phyloP scores from a whole-genome alignment of 306 rosid genomes.

The Begonia masoniana region DNA sequence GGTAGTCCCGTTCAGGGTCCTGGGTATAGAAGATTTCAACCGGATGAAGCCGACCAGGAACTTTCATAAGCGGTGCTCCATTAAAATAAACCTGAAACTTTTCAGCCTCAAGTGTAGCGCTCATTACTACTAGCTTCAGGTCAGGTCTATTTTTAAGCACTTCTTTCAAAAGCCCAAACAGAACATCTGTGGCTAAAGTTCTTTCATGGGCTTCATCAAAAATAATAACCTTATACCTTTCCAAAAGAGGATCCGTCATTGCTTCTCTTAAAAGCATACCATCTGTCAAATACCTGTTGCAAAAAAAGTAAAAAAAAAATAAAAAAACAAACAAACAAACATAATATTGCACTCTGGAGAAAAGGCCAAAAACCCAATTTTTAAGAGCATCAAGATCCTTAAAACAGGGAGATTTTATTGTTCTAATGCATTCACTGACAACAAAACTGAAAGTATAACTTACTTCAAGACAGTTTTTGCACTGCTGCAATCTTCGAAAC shows the following conservation, averaged over 20 bases:
- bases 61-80: constrained; percentile 95
- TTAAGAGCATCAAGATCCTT: too few species aligned
- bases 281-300: constrained; percentile 77
- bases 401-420: too few species aligned
- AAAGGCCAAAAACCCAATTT: too few species aligned
- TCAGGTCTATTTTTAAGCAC: constrained; percentile 83
- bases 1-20: constrained; percentile 87
- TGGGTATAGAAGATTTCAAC: constrained; percentile 91
- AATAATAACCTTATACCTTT: constrained; percentile 70
- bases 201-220: constrained; percentile 98
- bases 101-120: constrained; percentile 98
- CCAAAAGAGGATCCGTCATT: constrained; percentile 88
- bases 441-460: constrained; percentile 6
- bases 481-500: constrained; percentile 95
- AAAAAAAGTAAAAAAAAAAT: too few species aligned
- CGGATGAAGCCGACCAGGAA: constrained; percentile 96
- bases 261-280: constrained; percentile 98
- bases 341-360: not conserved
- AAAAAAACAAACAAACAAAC: too few species aligned
- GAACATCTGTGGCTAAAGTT: constrained; percentile 91
- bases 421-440: too few species aligned
- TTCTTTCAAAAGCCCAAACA: constrained; percentile 92
- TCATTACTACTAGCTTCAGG: constrained; percentile 90
- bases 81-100: constrained; percentile 85
- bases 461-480: constrained; percentile 88